Conservation (phyloP, 164 flowering plant species). For the Umbellularia californica region DNA sequence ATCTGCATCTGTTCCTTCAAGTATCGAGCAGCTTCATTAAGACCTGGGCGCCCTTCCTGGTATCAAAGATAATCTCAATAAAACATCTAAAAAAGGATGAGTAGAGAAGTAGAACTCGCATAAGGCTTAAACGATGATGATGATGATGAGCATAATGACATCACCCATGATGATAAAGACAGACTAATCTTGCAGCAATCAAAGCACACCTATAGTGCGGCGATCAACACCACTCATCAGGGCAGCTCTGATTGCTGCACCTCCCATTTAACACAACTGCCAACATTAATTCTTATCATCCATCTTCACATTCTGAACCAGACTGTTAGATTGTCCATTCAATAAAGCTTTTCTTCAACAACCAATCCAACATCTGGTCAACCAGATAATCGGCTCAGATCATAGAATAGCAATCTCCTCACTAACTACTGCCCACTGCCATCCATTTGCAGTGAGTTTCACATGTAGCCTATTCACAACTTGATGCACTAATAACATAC, state of each 20-base stretch:
- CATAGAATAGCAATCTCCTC: too few species aligned
- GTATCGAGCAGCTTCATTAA: slow-evolving; percentile 68
- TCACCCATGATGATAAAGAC: not conserved
- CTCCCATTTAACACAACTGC: too few species aligned
- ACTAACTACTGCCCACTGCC: too few species aligned
- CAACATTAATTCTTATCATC: too few species aligned
- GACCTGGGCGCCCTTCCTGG: slow-evolving; percentile 91
- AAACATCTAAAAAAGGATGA: not conserved
- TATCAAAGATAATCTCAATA: not conserved
- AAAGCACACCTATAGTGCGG: not conserved
- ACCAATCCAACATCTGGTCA: not conserved
- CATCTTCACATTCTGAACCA: too few species aligned
- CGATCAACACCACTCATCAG: too few species aligned
- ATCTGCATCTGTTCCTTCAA: slow-evolving; percentile 58
- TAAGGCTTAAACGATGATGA: not conserved
- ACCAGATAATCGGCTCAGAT: too few species aligned
- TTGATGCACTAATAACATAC: too few species aligned
- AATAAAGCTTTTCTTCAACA: not conserved
- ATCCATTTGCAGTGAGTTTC: too few species aligned
- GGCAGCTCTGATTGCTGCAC: too few species aligned
- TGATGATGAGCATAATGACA: not conserved
- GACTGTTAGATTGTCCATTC: not conserved
- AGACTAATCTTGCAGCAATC: not conserved
- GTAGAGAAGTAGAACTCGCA: too few species aligned
- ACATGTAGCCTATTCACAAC: too few species aligned